Evolutionary conservation across 352 stramenopile genomes (phyloP).

Genomic region (Aphanomyces euteiches): DNA sequence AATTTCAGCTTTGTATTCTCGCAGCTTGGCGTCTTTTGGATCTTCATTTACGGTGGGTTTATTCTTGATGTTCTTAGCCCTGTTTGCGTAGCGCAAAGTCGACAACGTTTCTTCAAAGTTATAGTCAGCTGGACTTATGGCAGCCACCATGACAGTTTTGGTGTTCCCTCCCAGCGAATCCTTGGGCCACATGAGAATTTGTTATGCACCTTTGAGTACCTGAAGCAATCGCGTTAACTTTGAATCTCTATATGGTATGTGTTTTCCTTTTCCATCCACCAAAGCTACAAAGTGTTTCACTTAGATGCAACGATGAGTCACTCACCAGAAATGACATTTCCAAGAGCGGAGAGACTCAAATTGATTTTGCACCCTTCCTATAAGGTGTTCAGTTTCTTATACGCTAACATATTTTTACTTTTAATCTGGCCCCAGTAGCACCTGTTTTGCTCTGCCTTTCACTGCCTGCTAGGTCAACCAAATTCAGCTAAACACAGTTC

Average conservation of each 20-base stretch:
- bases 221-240: constrained; percentile 89
- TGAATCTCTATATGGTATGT: constrained; percentile 89
- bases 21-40: constrained; percentile 87
- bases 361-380: constrained; percentile 88
- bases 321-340: constrained; percentile 71
- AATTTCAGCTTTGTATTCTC: constrained; percentile 89
- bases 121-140: constrained; percentile 91
- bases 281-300: constrained; percentile 61
- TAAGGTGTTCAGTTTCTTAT: constrained; percentile 34
- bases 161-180: constrained; percentile 94
- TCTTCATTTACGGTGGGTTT: constrained; percentile 95
- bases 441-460: constrained; percentile 83
- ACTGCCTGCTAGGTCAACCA: constrained; percentile 77
- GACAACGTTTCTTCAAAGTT: constrained; percentile 96
- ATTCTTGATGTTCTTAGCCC: constrained; percentile 97
- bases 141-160: constrained; percentile 96
- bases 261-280: constrained; percentile 79
- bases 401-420: constrained; percentile 28
- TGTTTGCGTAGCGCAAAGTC: constrained; percentile 95
- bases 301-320: background rate
- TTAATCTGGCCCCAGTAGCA: constrained; percentile 69
- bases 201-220: constrained; percentile 20
- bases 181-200: constrained; percentile 38
- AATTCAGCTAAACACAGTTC: constrained; percentile 48
- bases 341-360: constrained; percentile 65